A percentile compares a stretch with the other conserved stretches of the same genome.
phyloP scores from a whole-genome alignment of 192 early-diverging fungal genomes.

The Funneliformis mosseae region DNA sequence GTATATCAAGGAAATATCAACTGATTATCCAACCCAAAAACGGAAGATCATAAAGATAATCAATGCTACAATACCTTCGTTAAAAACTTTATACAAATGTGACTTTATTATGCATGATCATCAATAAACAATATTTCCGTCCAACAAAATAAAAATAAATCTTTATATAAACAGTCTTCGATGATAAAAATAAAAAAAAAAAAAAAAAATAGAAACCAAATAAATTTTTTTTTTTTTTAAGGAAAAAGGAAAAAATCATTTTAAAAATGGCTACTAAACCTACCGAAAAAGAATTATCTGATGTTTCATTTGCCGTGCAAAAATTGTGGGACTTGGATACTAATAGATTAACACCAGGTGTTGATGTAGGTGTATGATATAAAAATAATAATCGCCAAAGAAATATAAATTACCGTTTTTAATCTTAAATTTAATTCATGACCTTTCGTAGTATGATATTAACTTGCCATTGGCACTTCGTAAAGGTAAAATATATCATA shows the following conservation, averaged over 20 bases:
- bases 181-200: too few species aligned
- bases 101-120: too few species aligned
- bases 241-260: neutral
- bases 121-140: too few species aligned
- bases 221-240: neutral
- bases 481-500: neutral
- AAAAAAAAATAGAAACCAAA: neutral
- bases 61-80: too few species aligned
- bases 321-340: conserved; percentile 27
- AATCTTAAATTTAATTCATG: neutral
- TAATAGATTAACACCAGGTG: conserved; percentile 24
- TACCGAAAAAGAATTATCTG: conserved; percentile 4
- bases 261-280: neutral
- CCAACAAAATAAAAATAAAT: too few species aligned
- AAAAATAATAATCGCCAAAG: neutral
- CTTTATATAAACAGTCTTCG: too few species aligned
- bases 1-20: too few species aligned
- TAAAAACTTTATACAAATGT: too few species aligned
- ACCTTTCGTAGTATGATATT: neutral
- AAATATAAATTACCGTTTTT: neutral
- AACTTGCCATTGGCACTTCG: neutral
- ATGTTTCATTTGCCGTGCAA: neutral
- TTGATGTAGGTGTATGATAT: conserved; percentile 5
- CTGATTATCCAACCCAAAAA: too few species aligned
- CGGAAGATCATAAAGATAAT: too few species aligned